A percentile compares a stretch with the other conserved stretches of the same genome.
Conservation (phyloP, 2,329 filamentous ascomycete genomes). For the Septoria petroselini region DNA sequence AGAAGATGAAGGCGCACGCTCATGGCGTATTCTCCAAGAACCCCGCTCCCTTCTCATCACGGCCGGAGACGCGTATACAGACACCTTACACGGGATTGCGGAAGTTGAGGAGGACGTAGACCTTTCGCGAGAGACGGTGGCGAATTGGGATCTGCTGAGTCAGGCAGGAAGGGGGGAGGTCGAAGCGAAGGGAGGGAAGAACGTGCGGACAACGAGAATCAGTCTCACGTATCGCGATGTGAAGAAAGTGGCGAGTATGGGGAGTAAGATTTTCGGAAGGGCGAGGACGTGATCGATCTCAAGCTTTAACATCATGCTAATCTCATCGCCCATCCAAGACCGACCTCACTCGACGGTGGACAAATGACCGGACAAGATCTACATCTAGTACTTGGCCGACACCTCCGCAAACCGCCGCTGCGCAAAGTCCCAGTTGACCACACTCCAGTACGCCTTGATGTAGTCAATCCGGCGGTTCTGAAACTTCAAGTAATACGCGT, state of each 20-base stretch:
- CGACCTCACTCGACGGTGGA: no score
- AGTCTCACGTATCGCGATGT: conserved; percentile 88
- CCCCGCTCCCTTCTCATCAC: conserved; percentile 76
- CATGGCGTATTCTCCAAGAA: conserved; percentile 71
- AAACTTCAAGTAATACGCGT: conserved; percentile 87
- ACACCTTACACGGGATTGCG: conserved; percentile 72
- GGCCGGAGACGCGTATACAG: conserved; percentile 63
- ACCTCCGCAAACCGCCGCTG: conserved; percentile 25
- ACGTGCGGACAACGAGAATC: conserved; percentile 59
- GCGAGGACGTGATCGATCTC: conserved; percentile 3
- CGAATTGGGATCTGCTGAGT: conserved; percentile 68
- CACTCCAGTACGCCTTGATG: conserved; percentile 71
- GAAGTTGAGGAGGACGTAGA: conserved; percentile 62
- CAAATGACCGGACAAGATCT: no score
- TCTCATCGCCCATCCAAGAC: no score
- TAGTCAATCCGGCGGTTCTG: conserved; percentile 73
- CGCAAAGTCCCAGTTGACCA: conserved; percentile 67
- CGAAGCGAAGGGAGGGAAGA: conserved; percentile 50
- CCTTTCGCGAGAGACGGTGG: conserved; percentile 56
- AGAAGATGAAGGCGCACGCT: conserved; percentile 47
- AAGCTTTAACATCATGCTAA: no score
- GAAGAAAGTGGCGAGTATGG: conserved; percentile 71
- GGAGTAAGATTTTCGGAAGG: conserved; percentile 60
- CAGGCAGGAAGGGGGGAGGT: conserved; percentile 41
- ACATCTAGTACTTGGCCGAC: neutral